Conservation (phyloP, 1,284 basidiomycete genomes). For the Sporisorium scitamineum region DNA sequence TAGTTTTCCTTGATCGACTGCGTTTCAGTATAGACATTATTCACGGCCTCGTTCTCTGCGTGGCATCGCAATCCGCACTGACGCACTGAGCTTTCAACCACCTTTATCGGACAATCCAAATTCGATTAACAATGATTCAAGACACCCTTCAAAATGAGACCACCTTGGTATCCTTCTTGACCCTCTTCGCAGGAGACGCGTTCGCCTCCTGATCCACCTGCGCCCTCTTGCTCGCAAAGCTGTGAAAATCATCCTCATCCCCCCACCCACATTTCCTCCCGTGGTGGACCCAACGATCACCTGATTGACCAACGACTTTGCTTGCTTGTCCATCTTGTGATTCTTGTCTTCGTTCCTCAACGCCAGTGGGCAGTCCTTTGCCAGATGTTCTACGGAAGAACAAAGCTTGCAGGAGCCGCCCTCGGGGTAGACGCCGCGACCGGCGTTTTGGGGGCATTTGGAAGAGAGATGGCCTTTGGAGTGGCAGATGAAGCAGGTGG, state of each 20-base stretch:
- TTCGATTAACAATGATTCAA: neutral
- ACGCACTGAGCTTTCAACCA: too few relatives aligned
- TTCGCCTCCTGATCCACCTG: conserved; percentile 73
- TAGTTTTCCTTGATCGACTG: conserved; percentile 3
- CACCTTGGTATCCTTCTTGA: conserved; percentile 34
- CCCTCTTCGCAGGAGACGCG: conserved; percentile 4
- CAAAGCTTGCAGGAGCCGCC: conserved; percentile 95
- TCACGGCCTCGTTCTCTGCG: neutral
- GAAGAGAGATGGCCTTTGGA: conserved; percentile 81
- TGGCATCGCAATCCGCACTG: too few relatives aligned
- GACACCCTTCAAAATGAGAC: conserved; percentile 26
- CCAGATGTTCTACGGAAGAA: conserved; percentile 83
- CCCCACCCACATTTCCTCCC: conserved; percentile 77
- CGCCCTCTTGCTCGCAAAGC: conserved; percentile 76
- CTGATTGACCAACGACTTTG: conserved; percentile 26
- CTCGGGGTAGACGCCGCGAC: conserved; percentile 87
- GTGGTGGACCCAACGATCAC: conserved; percentile 52
- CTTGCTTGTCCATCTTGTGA: conserved; percentile 27
- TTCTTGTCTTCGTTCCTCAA: conserved; percentile 71
- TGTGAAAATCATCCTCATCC: conserved; percentile 93
- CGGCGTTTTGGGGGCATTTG: conserved; percentile 82
- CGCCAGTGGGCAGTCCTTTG: conserved; percentile 81
- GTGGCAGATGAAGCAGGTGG: conserved; percentile 89
- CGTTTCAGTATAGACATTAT: conserved; percentile 10
- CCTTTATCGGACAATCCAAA: too few relatives aligned